A percentile compares a stretch with the other conserved stretches of the same genome.
Evolutionary conservation across 2,329 filamentous ascomycete species (phyloP).

Genomic region (Epichloe elymi): DNA sequence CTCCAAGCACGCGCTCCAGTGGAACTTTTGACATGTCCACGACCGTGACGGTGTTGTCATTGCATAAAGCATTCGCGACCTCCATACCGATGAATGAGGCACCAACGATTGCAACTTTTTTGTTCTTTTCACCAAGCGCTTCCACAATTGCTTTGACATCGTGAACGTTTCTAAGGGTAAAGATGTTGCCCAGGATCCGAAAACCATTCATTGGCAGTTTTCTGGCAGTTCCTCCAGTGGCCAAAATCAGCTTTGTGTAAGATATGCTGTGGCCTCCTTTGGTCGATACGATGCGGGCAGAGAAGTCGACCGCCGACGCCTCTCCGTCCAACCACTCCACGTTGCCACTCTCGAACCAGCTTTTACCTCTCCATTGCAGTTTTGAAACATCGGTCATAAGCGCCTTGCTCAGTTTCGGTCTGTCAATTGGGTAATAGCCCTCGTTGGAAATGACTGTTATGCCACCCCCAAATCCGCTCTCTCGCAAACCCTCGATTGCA

Average conservation of each 20-base stretch:
- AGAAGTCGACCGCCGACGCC: slow-evolving; percentile 67
- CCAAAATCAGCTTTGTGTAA: slow-evolving; percentile 83
- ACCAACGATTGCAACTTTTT: slow-evolving; percentile 81
- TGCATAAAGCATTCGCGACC: slow-evolving; percentile 69
- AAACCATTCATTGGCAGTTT: slow-evolving; percentile 72
- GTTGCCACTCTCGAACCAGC: slow-evolving; percentile 57
- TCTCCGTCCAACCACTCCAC: slow-evolving; percentile 47
- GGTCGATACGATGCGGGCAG: slow-evolving; percentile 58
- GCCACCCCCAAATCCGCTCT: slow-evolving; percentile 63
- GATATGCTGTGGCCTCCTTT: slow-evolving; percentile 54
- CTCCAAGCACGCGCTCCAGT: slow-evolving; percentile 75
- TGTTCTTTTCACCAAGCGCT: slow-evolving; percentile 69
- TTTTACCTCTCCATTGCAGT: slow-evolving; percentile 60
- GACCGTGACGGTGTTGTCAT: slow-evolving; percentile 72
- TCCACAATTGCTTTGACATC: slow-evolving; percentile 66
- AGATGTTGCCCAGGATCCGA: slow-evolving; percentile 77
- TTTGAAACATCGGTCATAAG: slow-evolving; percentile 71
- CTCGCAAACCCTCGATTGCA: slow-evolving; percentile 68
- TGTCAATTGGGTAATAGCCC: slow-evolving; percentile 77
- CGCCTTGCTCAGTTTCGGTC: slow-evolving; percentile 91
- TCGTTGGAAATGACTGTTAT: slow-evolving; percentile 79
- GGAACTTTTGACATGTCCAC: slow-evolving; percentile 81
- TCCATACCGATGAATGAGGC: slow-evolving; percentile 98
- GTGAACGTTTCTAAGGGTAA: slow-evolving; percentile 64
- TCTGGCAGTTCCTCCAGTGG: slow-evolving; percentile 70